These are phyloP conservation scores for Hansenula anomala DNA, from an alignment of 1,139 yeast species.

Conservation along the genomic window DNA sequence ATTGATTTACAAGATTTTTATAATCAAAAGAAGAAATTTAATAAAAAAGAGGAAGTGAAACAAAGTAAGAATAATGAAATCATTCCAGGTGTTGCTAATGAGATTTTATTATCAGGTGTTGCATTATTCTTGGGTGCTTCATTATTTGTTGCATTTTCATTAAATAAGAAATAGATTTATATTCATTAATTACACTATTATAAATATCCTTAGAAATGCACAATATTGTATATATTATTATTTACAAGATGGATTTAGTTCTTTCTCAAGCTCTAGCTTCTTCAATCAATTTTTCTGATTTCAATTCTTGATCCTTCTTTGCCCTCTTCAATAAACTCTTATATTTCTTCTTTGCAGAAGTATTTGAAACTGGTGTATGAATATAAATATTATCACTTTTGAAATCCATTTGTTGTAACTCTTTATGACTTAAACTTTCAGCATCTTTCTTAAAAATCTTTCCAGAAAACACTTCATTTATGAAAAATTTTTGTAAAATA, in stretches of 20 bases:
- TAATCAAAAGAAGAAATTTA: conserved; percentile 12
- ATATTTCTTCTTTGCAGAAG: conserved; percentile 34
- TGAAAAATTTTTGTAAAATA: conserved; percentile 41
- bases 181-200: background rate
- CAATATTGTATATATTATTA: background rate
- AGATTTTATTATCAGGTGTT: conserved; percentile 58
- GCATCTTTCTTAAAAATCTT: conserved; percentile 66
- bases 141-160: conserved; percentile 23
- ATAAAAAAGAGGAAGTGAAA: conserved; percentile 4
- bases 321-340: conserved; percentile 40
- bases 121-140: conserved; percentile 60
- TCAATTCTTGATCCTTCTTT: conserved; percentile 31
- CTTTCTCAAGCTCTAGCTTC: conserved; percentile 23
- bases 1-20: conserved; percentile 24
- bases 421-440: conserved; percentile 63
- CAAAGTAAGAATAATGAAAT: conserved; percentile 23
- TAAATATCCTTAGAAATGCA: background rate
- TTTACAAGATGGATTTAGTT: no score
- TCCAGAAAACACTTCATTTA: conserved; percentile 39
- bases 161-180: conserved; percentile 10
- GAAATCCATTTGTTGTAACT: conserved; percentile 36
- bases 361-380: conserved; percentile 35
- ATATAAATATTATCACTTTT: conserved; percentile 46
- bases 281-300: conserved; percentile 31
- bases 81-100: conserved; percentile 57